phyloP scores from a whole-genome alignment of 768 basidiomycete genomes.

The Suillus clintonianus region DNA sequence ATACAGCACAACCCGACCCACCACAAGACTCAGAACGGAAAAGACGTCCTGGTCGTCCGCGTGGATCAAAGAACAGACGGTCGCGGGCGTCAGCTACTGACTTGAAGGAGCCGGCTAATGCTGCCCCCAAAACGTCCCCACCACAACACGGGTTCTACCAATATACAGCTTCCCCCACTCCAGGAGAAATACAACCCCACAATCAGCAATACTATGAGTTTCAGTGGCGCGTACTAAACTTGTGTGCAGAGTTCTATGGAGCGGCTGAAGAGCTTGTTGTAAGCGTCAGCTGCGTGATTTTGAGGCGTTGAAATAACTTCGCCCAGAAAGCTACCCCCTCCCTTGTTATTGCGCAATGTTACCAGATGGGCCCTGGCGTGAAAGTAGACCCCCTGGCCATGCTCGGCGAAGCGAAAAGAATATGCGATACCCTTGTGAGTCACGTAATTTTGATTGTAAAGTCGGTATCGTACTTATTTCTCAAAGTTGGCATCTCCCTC shows the following conservation, averaged over 20 bases:
- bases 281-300: constrained; percentile 28
- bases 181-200: constrained; percentile 55
- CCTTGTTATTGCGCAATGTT: constrained; percentile 77
- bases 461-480: background rate
- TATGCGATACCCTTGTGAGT: constrained; percentile 74
- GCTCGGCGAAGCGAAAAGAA: constrained; percentile 74
- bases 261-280: constrained; percentile 85
- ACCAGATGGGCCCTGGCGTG: constrained; percentile 66
- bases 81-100: constrained; percentile 37
- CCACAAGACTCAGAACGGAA: constrained; percentile 47
- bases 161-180: constrained; percentile 40
- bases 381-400: constrained; percentile 76
- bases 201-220: constrained; percentile 85
- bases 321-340: constrained; percentile 59
- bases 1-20: constrained; percentile 30
- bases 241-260: constrained; percentile 85
- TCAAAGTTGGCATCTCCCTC: constrained; percentile 72
- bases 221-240: constrained; percentile 80
- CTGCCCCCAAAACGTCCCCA: constrained; percentile 30
- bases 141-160: constrained; percentile 47
- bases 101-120: constrained; percentile 18
- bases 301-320: constrained; percentile 13
- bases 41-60: constrained; percentile 76
- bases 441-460: background rate
- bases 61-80: constrained; percentile 77